Evolutionary conservation across 1,284 basidiomycete genomes (phyloP).

Genomic region (Sphaerobolus stellatus): DNA sequence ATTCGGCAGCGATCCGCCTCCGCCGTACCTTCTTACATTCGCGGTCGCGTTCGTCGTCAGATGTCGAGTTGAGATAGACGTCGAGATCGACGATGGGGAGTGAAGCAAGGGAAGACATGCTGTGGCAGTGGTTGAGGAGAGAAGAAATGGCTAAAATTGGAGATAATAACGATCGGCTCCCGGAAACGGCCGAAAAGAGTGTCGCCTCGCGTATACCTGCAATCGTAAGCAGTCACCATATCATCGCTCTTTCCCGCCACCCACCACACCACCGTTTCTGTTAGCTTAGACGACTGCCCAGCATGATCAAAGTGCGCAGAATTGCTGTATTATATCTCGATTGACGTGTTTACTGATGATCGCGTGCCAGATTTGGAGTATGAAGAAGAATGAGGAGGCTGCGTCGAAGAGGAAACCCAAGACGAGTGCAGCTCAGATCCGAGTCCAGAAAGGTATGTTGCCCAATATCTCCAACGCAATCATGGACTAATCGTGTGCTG

Average conservation of each 20-base stretch:
- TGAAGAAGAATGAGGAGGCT: conserved; percentile 96
- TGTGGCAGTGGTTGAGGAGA: conserved; percentile 3
- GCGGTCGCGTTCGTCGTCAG: conserved; percentile 20
- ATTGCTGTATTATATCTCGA: not conserved
- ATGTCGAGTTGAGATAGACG: conserved; percentile 50
- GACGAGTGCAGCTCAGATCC: conserved; percentile 95
- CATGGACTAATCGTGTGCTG: not conserved
- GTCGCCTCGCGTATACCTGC: conserved; percentile 9
- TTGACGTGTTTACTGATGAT: not conserved
- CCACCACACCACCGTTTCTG: conserved; percentile 12
- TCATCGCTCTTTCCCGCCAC: conserved; percentile 2
- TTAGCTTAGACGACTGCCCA: conserved; percentile 17
- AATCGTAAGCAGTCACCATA: not conserved
- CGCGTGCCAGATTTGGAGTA: conserved; percentile 81
- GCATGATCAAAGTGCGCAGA: conserved; percentile 58
- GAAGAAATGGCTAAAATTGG: not conserved
- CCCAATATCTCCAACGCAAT: not conserved
- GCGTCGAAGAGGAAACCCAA: conserved; percentile 95
- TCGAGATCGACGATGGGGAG: conserved; percentile 79
- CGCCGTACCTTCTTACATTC: conserved; percentile 66
- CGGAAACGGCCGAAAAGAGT: too few relatives aligned
- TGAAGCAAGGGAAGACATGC: conserved; percentile 24
- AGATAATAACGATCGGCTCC: too few relatives aligned
- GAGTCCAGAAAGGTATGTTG: conserved; percentile 94
- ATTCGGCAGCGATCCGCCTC: not conserved